These are phyloP conservation scores for Quercus phellos DNA, from an alignment of 331 rosid genomes.

Conservation along the genomic window DNA sequence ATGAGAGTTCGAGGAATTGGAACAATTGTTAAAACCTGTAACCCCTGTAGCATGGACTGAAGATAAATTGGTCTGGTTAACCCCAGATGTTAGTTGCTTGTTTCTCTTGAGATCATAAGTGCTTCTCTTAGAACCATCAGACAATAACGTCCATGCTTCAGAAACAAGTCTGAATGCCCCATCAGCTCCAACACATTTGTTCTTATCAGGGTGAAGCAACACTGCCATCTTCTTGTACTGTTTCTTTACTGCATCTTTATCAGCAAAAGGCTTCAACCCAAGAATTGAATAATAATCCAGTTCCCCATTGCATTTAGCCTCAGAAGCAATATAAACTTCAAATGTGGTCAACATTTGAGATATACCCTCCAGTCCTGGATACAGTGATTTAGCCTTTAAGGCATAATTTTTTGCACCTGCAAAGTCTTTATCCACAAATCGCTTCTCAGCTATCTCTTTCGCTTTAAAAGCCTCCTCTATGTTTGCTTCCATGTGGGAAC, in stretches of 20 bases:
- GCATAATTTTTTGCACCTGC: conserved; percentile 70
- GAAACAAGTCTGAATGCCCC: conserved; percentile 96
- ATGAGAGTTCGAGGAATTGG: conserved; percentile 50
- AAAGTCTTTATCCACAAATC: conserved; percentile 72
- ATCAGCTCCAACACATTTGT: conserved; percentile 89
- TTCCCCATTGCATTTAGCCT: conserved; percentile 63
- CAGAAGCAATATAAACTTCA: conserved; percentile 82
- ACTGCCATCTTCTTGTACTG: conserved; percentile 89
- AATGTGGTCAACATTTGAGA: conserved; percentile 93
- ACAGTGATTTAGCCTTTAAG: conserved; percentile 63
- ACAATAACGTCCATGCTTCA: conserved; percentile 89
- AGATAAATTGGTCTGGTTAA: conserved; percentile 56
- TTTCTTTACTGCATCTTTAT: conserved; percentile 77
- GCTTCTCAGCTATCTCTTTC: conserved; percentile 75
- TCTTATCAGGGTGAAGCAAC: conserved; percentile 95
- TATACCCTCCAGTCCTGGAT: conserved; percentile 82
- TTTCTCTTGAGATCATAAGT: conserved; percentile 78
- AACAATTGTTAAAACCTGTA: conserved; percentile 48
- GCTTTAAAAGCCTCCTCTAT: conserved; percentile 80
- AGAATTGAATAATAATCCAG: conserved; percentile 85
- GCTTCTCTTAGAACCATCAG: conserved; percentile 59
- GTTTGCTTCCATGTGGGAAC: conserved; percentile 71
- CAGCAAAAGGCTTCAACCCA: conserved; percentile 75
- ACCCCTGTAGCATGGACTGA: conserved; percentile 53
- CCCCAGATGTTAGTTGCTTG: conserved; percentile 41